Conservation (phyloP, 2,329 filamentous ascomycete species). For the Didymella glomerata region DNA sequence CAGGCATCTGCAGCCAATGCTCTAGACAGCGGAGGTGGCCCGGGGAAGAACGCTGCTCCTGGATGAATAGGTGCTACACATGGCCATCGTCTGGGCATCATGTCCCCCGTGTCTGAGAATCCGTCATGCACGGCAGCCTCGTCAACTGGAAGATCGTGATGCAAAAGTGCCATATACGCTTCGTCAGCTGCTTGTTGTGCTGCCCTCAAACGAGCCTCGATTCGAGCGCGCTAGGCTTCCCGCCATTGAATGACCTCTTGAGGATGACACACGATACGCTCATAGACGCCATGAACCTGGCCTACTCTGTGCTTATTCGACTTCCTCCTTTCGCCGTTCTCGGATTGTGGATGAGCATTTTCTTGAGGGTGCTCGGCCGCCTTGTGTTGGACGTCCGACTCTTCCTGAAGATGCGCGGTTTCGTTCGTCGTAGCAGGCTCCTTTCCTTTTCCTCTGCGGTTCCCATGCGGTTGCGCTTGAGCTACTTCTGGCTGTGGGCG, state of each 20-base stretch:
- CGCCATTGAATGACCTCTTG: background rate
- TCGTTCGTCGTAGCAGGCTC: background rate
- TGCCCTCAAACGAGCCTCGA: background rate
- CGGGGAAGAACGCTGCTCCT: too few species aligned
- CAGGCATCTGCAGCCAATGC: too few species aligned
- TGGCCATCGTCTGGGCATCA: background rate
- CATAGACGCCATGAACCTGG: background rate
- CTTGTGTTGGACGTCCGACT: background rate
- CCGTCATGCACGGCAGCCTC: background rate
- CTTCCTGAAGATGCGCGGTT: background rate
- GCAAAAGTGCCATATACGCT: background rate
- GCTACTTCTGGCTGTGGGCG: background rate
- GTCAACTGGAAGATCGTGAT: too few species aligned
- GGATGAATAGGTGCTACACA: too few species aligned
- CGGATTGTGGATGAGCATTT: too few species aligned
- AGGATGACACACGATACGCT: background rate
- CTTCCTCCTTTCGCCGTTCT: too few species aligned
- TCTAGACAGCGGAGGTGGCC: too few species aligned
- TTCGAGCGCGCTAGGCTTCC: background rate
- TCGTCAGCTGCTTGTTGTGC: background rate
- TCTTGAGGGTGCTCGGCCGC: background rate
- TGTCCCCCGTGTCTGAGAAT: background rate
- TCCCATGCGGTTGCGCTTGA: background rate
- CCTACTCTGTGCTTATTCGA: background rate
- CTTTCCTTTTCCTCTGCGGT: background rate